Evolutionary conservation across 768 basidiomycete genomes (phyloP).

Genomic region (Hypsizygus marmoreus): DNA sequence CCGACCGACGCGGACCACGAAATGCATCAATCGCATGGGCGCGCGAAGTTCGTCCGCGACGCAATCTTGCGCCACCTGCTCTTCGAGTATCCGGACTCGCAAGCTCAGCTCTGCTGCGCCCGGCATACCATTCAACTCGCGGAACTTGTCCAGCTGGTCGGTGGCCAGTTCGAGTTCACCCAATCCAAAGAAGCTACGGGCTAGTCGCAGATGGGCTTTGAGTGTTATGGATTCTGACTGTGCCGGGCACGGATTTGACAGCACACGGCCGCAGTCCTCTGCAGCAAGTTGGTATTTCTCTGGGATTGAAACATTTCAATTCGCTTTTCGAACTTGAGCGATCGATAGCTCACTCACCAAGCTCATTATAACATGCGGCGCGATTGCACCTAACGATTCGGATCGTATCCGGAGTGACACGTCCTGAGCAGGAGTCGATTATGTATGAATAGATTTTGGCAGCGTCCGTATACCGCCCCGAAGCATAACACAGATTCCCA

Average conservation of each 20-base stretch:
- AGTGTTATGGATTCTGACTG: background rate
- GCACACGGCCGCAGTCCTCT: slow-evolving; percentile 3
- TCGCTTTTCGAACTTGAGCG: too few relatives aligned
- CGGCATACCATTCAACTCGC: slow-evolving; percentile 1
- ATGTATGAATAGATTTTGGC: slow-evolving; percentile 4
- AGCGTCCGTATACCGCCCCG: background rate
- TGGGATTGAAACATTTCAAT: background rate
- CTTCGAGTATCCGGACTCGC: slow-evolving; percentile 1
- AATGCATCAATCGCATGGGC: background rate
- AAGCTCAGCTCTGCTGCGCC: background rate
- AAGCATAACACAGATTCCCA: background rate
- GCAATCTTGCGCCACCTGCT: background rate
- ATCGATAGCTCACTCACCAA: slow-evolving; percentile 2
- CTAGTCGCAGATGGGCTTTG: slow-evolving; percentile 12
- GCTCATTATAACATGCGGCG: slow-evolving; percentile 12
- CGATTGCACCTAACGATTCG: slow-evolving; percentile 10
- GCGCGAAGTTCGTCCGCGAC: background rate
- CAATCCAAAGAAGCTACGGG: slow-evolving; percentile 5
- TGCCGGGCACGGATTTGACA: background rate
- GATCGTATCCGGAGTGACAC: slow-evolving; percentile 1
- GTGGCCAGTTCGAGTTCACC: slow-evolving; percentile 6
- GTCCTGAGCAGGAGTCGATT: background rate
- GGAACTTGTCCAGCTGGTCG: slow-evolving; percentile 7
- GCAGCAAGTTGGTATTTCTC: slow-evolving; percentile 2
- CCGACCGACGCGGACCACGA: slow-evolving; percentile 1